A percentile compares a stretch with the other conserved stretches of the same genome.
phyloP scores from a whole-genome alignment of 2,329 filamentous ascomycete genomes.

The Plectosphaerella cucumerina region DNA sequence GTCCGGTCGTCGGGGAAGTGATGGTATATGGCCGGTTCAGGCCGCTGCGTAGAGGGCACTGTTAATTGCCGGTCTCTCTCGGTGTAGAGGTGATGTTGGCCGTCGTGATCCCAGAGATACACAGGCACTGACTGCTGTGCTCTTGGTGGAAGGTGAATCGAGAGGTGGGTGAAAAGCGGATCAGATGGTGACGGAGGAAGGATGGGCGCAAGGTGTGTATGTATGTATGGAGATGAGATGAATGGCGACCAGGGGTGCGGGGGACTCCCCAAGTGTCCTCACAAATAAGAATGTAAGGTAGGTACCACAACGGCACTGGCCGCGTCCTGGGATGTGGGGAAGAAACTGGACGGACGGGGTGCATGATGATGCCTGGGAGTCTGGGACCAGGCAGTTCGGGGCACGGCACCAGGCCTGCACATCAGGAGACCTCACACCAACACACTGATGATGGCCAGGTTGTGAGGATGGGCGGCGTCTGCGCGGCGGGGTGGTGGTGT shows the following conservation, averaged over 20 bases:
- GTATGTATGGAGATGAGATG: slow-evolving; percentile 3
- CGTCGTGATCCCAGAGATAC: no score
- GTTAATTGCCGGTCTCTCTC: neutral
- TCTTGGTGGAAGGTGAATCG: slow-evolving; percentile 15
- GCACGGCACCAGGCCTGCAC: neutral
- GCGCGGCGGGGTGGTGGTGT: no score
- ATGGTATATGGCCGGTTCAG: neutral
- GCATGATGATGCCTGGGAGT: neutral
- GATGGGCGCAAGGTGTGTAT: slow-evolving; percentile 1
- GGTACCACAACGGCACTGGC: neutral
- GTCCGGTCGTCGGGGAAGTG: slow-evolving; percentile 5
- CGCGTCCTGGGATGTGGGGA: neutral
- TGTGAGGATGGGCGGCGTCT: slow-evolving; percentile 7
- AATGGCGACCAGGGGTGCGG: neutral
- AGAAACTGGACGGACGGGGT: neutral
- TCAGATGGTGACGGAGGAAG: neutral
- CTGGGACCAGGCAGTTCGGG: neutral
- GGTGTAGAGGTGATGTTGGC: neutral
- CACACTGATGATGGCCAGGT: slow-evolving; percentile 10
- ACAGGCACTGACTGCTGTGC: neutral
- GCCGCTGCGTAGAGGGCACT: neutral
- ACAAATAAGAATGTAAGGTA: neutral
- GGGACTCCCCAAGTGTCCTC: neutral
- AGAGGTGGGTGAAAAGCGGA: neutral
- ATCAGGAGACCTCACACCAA: neutral